A percentile compares a stretch with the other conserved stretches of the same genome.
Evolutionary conservation across 1,139 yeast genomes (phyloP).

Genomic region (Suhomyces anneliseae): DNA sequence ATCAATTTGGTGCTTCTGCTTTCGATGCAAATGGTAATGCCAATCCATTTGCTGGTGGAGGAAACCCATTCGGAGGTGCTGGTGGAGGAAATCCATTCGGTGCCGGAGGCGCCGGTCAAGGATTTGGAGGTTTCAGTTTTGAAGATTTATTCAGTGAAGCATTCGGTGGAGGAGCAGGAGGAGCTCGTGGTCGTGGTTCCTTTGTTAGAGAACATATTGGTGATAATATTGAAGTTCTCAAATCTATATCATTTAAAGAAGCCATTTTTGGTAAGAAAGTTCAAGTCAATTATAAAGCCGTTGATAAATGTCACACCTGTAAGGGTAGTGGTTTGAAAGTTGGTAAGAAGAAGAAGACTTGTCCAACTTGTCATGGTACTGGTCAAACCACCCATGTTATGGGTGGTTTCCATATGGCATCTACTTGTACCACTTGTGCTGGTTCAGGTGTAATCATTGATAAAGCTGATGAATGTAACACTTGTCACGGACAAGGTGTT

Average conservation of each 20-base stretch:
- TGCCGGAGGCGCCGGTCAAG: conserved; percentile 42
- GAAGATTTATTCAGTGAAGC: conserved; percentile 88
- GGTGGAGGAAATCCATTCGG: conserved; percentile 38
- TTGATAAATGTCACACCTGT: conserved; percentile 79
- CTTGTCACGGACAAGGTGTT: conserved; percentile 92
- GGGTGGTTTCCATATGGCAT: conserved; percentile 97
- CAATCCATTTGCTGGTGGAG: conserved; percentile 53
- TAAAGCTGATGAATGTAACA: conserved; percentile 65
- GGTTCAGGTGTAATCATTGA: conserved; percentile 85
- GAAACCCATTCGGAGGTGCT: conserved; percentile 43
- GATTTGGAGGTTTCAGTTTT: conserved; percentile 62
- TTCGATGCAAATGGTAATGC: conserved; percentile 68
- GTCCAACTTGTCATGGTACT: conserved; percentile 88
- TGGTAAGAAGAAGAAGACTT: conserved; percentile 75
- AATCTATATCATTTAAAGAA: conserved; percentile 77
- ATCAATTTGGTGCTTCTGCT: conserved; percentile 87
- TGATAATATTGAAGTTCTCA: conserved; percentile 80
- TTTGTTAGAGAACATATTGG: conserved; percentile 81
- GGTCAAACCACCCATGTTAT: conserved; percentile 85
- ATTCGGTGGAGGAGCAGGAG: conserved; percentile 48
- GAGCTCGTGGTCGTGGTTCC: conserved; percentile 33
- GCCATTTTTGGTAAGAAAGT: conserved; percentile 80
- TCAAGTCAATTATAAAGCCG: conserved; percentile 67
- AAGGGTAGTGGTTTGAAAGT: conserved; percentile 80
- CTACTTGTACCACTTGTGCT: conserved; percentile 83